These are phyloP conservation scores for Mucor irregularis DNA, from an alignment of 371 early-diverging fungal species.

Conservation along the genomic window DNA sequence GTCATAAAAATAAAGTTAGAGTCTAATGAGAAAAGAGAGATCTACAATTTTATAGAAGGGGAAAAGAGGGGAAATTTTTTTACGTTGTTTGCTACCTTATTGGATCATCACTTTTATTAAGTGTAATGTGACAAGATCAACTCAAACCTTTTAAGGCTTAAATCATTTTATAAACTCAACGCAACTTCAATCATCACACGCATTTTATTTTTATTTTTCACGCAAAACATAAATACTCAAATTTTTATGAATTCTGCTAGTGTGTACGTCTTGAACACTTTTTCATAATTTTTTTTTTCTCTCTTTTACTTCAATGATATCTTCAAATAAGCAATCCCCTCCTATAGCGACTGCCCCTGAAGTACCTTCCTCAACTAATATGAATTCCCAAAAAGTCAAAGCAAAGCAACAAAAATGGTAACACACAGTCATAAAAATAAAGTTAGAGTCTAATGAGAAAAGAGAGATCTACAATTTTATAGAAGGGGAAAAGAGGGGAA, in stretches of 20 bases:
- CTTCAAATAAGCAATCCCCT: background rate
- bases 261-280: background rate
- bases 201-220: background rate
- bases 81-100: conserved; percentile 5
- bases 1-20: too few relatives aligned
- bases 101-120: conserved; percentile 19
- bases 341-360: conserved; percentile 22
- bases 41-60: background rate
- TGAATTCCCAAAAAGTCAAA: too few relatives aligned
- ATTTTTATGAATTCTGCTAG: conserved; percentile 18
- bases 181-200: conserved; percentile 1
- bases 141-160: conserved; percentile 11
- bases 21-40: conserved; percentile 9
- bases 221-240: conserved; percentile 3
- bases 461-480: conserved; percentile 8
- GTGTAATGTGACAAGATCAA: conserved; percentile 10
- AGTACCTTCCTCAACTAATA: conserved; percentile 21
- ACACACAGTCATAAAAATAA: too few relatives aligned
- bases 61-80: too few relatives aligned
- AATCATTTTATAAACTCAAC: background rate
- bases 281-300: background rate
- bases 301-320: background rate
- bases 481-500: background rate
- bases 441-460: conserved; percentile 3
- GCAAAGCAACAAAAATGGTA: background rate